phyloP scores from a whole-genome alignment of 495 filamentous ascomycete genomes.

The Talaromyces proteolyticus region DNA sequence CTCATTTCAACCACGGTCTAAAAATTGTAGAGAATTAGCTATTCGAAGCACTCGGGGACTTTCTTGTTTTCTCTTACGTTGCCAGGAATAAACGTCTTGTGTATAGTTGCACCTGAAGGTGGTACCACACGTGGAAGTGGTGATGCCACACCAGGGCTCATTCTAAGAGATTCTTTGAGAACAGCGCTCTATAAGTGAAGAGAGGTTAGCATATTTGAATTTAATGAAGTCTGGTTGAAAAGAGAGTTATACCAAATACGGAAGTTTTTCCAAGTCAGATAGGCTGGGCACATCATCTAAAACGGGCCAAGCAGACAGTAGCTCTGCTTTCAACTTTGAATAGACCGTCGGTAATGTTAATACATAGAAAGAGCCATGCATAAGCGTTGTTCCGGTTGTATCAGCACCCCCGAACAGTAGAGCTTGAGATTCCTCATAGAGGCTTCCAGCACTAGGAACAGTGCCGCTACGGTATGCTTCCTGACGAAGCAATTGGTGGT shows the following conservation, averaged over 20 bases:
- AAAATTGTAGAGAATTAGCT: conserved; percentile 1
- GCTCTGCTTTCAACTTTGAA: conserved; percentile 16
- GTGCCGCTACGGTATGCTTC: conserved; percentile 12
- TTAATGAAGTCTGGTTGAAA: background rate
- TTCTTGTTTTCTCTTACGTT: conserved; percentile 3
- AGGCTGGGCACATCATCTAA: conserved; percentile 4
- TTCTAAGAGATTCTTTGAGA: conserved; percentile 50
- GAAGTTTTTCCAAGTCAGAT: conserved; percentile 20
- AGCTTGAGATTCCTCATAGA: conserved; percentile 28
- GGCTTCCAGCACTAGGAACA: conserved; percentile 9
- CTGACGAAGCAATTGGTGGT: conserved; percentile 24
- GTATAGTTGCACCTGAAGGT: conserved; percentile 12
- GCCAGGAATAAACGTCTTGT: conserved; percentile 19
- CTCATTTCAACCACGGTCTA: conserved; percentile 19
- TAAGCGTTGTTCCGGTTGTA: conserved; percentile 29
- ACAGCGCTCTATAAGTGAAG: conserved; percentile 34
- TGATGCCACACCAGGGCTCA: conserved; percentile 30
- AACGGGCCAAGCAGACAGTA: conserved; percentile 13
- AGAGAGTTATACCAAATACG: conserved; percentile 22
- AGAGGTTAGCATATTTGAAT: background rate
- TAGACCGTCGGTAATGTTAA: conserved; percentile 15
- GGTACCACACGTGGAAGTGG: conserved; percentile 36
- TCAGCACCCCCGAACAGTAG: conserved; percentile 36
- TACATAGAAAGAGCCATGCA: conserved; percentile 19
- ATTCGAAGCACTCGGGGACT: background rate